phyloP scores from a whole-genome alignment of 2,329 filamentous ascomycete species.

The Catunica adiposa region DNA sequence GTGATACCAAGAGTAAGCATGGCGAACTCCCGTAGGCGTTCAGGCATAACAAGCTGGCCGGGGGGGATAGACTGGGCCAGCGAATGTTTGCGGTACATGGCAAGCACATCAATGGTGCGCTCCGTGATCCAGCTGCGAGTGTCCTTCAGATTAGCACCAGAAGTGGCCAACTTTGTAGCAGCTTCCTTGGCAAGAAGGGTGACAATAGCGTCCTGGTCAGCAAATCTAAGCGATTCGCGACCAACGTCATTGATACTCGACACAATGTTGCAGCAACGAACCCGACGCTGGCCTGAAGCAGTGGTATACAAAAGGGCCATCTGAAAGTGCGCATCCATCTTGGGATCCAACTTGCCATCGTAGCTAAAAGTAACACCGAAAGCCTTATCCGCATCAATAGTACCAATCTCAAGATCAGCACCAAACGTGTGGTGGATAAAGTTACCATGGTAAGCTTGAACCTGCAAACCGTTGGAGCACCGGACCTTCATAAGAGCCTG shows the following conservation, averaged over 20 bases:
- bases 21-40: constrained; percentile 86
- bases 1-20: constrained; percentile 89
- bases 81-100: constrained; percentile 84
- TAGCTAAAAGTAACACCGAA: constrained; percentile 84
- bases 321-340: constrained; percentile 95
- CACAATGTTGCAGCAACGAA: constrained; percentile 84
- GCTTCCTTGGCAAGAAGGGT: constrained; percentile 85
- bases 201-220: constrained; percentile 89
- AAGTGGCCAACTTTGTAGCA: constrained; percentile 59
- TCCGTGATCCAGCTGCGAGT: constrained; percentile 70
- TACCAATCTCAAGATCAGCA: constrained; percentile 83
- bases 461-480: constrained; percentile 89
- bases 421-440: constrained; percentile 93
- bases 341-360: constrained; percentile 92
- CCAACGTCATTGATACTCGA: constrained; percentile 78
- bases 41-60: constrained; percentile 83
- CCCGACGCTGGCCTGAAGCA: constrained; percentile 70
- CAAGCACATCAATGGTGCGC: constrained; percentile 82
- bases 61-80: constrained; percentile 68
- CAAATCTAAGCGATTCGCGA: constrained; percentile 73
- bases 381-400: constrained; percentile 85
- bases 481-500: constrained; percentile 97
- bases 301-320: constrained; percentile 89
- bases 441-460: constrained; percentile 87
- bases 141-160: constrained; percentile 63